phyloP scores from a whole-genome alignment of 306 rosid genomes.

The Quercus agrifolia region DNA sequence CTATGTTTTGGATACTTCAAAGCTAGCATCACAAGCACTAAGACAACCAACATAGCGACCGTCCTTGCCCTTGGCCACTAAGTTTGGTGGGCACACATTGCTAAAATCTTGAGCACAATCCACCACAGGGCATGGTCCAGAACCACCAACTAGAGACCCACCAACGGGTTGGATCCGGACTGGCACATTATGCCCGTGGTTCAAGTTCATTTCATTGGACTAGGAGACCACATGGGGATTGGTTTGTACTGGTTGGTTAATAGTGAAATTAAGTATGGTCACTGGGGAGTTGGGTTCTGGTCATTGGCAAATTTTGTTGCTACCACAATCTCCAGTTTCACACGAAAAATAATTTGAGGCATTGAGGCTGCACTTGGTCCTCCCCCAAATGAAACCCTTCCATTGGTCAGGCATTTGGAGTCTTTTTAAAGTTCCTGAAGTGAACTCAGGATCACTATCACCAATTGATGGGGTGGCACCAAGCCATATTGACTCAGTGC shows the following conservation, averaged over 20 bases:
- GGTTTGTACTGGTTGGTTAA: conserved; percentile 1
- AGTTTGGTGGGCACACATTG: conserved; percentile 15
- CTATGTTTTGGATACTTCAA: conserved; percentile 27
- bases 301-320: conserved; percentile 5
- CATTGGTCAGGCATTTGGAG: too few species aligned
- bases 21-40: conserved; percentile 27
- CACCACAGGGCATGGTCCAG: conserved; percentile 28
- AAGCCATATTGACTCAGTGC: neutral
- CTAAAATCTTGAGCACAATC: conserved; percentile 12
- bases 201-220: conserved; percentile 21
- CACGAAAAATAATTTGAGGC: too few species aligned
- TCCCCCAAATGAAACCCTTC: too few species aligned
- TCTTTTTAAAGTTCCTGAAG: too few species aligned
- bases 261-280: conserved; percentile 22
- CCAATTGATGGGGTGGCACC: too few species aligned
- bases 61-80: neutral
- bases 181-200: conserved; percentile 32
- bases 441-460: too few species aligned
- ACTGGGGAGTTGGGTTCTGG: conserved; percentile 24
- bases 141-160: conserved; percentile 27
- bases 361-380: too few species aligned
- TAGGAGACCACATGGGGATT: conserved; percentile 23
- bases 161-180: conserved; percentile 26
- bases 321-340: neutral
- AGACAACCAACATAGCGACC: conserved; percentile 29